Evolutionary conservation across 257 asterid genomes (phyloP).

Genomic region (Solanum sejunctum): DNA sequence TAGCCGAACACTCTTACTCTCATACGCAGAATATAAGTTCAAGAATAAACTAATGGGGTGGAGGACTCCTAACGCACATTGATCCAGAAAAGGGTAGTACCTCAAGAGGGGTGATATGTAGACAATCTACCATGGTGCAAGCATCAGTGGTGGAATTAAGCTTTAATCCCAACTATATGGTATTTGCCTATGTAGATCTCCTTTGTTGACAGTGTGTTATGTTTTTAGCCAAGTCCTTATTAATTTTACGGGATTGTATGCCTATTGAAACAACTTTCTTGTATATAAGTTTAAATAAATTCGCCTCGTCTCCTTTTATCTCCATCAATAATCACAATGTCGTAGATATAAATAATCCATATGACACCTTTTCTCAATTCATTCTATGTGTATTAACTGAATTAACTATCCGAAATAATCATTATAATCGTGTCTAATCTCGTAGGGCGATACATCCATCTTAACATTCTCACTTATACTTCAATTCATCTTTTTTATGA

Average conservation of each 20-base stretch:
- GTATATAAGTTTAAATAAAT: not conserved
- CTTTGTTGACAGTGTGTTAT: not conserved
- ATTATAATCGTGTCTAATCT: not conserved
- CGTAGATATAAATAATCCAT: not conserved
- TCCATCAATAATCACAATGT: not conserved
- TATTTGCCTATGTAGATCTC: not conserved
- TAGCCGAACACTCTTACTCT: not conserved
- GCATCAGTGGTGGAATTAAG: not conserved
- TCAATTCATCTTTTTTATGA: not conserved
- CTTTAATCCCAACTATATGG: not conserved
- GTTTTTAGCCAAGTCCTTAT: not conserved
- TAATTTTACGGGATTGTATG: not conserved
- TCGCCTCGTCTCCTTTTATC: not conserved
- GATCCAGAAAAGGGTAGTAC: not conserved
- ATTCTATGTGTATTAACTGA: not conserved
- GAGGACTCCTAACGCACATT: not conserved
- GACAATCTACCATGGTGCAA: not conserved
- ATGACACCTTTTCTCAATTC: not conserved
- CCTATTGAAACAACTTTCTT: not conserved
- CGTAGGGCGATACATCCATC: not conserved
- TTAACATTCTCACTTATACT: not conserved
- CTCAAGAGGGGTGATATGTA: not conserved
- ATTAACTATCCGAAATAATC: not conserved
- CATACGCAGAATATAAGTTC: not conserved
- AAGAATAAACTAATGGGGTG: not conserved